Evolutionary conservation across 345 rosid genomes (phyloP), one percentile per base, ranked within the genome.

Genomic region (Rubroshorea leprosula): DNA sequence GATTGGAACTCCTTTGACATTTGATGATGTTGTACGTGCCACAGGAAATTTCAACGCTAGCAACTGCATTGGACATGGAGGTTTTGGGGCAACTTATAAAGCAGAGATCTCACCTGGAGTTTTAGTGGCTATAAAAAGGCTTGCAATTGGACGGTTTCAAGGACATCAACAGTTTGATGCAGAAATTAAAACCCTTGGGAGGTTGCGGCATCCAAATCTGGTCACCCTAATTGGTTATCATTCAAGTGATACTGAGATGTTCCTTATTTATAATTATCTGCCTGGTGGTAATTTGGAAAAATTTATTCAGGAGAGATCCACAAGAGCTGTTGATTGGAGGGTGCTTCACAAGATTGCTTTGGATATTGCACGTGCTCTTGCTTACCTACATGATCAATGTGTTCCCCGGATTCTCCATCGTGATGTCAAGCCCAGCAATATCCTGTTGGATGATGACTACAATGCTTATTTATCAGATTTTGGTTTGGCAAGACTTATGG

Each of bases 341-440:
- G 54, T 77, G 35, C 82, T 92, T 64, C 87, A 92, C 76, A 92
- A 84, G 79, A 92, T 92, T 54, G 93, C 96, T 29, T 63, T 92
- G 27, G 93, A 89, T 47, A 74, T 89, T 16, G 97, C 95, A 13
- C 85, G 86, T 27, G 95, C 98, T 4, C 85, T 92, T 6, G 83
- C 95, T 0, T 92, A 89, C 78, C 85, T 89, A 23, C 97, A 92
- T 16, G 91, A 89, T 21, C 73, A 84, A 43, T 92, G 98, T 22
- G 88, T 83, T 0, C 93, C 96, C 14, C 90, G 93, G 4, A 89
- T 92, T 57, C 86, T 92, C 57, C 98, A 92, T 35, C 87, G 98
- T 2, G 98, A 92, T 25, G 90, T 92, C 71, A 92, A 92, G 67
- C 98, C 98, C 23, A 92, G 97, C 64, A 92, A 92, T 61, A 92